These are phyloP conservation scores for Hypoxylon sp. DNA, from an alignment of 2,329 filamentous ascomycete species.

Conservation along the genomic window DNA sequence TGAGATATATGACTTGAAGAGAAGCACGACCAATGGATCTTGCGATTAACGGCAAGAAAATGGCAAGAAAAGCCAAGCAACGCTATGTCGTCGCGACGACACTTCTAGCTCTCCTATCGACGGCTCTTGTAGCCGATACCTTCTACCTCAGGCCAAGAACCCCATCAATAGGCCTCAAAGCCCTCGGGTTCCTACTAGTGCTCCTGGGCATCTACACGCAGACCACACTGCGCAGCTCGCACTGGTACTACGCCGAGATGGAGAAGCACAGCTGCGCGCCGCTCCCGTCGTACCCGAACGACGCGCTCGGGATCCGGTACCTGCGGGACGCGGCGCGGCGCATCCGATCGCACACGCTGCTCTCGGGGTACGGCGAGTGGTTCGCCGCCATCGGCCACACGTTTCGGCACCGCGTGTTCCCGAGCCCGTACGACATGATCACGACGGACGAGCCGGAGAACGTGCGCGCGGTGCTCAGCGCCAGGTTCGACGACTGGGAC, in stretches of 20 bases:
- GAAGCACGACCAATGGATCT: too few relatives aligned
- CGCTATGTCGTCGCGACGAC: constrained; percentile 32
- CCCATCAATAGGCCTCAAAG: constrained; percentile 8
- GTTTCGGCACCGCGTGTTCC: constrained; percentile 39
- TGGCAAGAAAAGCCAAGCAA: constrained; percentile 26
- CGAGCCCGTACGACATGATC: constrained; percentile 26
- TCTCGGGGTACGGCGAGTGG: constrained; percentile 24
- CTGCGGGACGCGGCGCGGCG: constrained; percentile 33
- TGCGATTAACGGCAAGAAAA: neutral
- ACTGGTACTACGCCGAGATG: constrained; percentile 35
- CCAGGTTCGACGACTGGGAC: constrained; percentile 59
- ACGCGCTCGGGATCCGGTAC: constrained; percentile 40
- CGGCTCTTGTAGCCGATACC: constrained; percentile 21
- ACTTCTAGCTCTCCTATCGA: constrained; percentile 7
- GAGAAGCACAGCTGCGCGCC: constrained; percentile 34
- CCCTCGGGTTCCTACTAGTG: constrained; percentile 12
- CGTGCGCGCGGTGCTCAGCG: constrained; percentile 62
- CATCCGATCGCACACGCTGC: constrained; percentile 32
- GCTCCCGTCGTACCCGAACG: constrained; percentile 32
- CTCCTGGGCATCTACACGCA: constrained; percentile 32
- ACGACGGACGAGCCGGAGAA: constrained; percentile 51
- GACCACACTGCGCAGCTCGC: constrained; percentile 26
- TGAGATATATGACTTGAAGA: too few relatives aligned
- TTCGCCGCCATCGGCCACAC: constrained; percentile 37
- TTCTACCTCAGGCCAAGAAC: constrained; percentile 22